Percentiles rank a stretch among this genome's conserved stretches.
phyloP scores from a whole-genome alignment of 73 alveolate genomes.

The Paramecium sexaurelia region DNA sequence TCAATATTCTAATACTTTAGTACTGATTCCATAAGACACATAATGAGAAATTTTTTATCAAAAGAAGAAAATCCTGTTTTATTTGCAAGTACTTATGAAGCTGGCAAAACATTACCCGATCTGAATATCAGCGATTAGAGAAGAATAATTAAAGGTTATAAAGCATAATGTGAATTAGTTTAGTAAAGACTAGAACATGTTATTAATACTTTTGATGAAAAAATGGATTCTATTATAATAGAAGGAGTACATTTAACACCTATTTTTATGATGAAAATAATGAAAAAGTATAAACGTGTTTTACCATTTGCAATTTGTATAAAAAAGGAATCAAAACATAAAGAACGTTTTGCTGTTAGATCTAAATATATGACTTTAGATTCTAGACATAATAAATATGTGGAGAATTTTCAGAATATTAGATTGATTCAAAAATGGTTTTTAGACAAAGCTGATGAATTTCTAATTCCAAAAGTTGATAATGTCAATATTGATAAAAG shows the following conservation, averaged over 20 bases:
- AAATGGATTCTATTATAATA: slow-evolving; percentile 78
- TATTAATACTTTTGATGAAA: slow-evolving; percentile 70
- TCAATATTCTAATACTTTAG: neutral
- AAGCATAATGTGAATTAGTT: slow-evolving; percentile 77
- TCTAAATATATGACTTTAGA: slow-evolving; percentile 88
- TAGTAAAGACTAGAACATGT: slow-evolving; percentile 74
- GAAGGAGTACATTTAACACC: slow-evolving; percentile 91
- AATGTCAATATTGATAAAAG: slow-evolving; percentile 85
- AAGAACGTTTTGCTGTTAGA: slow-evolving; percentile 88
- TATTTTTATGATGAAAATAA: slow-evolving; percentile 72
- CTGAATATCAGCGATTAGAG: slow-evolving; percentile 72
- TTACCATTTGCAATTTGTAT: slow-evolving; percentile 84
- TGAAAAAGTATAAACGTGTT: slow-evolving; percentile 78
- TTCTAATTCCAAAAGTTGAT: slow-evolving; percentile 84
- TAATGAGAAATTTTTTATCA: slow-evolving; percentile 82
- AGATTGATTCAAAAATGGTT: slow-evolving; percentile 81
- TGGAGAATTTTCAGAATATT: slow-evolving; percentile 76
- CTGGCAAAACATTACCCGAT: slow-evolving; percentile 71
- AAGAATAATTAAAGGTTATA: slow-evolving; percentile 80
- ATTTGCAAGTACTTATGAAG: slow-evolving; percentile 88
- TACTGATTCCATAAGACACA: slow-evolving; percentile 86
- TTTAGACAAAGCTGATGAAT: slow-evolving; percentile 81
- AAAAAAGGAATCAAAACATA: slow-evolving; percentile 82
- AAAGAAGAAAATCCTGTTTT: slow-evolving; percentile 81
- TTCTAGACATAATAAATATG: slow-evolving; percentile 81